Evolutionary conservation across 1,284 basidiomycete genomes (phyloP).

Genomic region (Cutaneotrichosporon spelunceum): DNA sequence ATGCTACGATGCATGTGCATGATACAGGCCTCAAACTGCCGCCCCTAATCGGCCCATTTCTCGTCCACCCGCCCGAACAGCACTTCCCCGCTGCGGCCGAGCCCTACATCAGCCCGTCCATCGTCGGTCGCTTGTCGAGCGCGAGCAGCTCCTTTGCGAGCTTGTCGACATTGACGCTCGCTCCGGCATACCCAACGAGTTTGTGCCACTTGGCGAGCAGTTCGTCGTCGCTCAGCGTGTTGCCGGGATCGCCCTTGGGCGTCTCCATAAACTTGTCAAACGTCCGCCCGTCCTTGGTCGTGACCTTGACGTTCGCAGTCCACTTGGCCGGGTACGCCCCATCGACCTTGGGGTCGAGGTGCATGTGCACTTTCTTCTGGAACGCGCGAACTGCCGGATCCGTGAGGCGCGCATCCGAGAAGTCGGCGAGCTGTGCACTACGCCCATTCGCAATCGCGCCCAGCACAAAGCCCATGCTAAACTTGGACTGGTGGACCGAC

Average conservation of each 20-base stretch:
- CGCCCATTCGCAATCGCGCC: conserved; percentile 10
- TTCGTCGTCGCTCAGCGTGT: conserved; percentile 11
- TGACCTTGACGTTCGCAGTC: conserved; percentile 11
- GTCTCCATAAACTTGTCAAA: conserved; percentile 8
- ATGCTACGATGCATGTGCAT: too few species aligned
- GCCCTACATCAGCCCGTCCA: conserved; percentile 10
- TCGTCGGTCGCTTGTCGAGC: conserved; percentile 9
- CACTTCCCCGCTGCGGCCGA: not conserved
- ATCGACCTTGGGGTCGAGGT: conserved; percentile 9
- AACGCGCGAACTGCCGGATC: conserved; percentile 11
- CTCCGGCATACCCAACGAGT: conserved; percentile 1
- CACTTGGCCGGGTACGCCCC: conserved; percentile 9
- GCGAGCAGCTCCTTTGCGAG: conserved; percentile 6
- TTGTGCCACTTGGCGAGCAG: conserved; percentile 11
- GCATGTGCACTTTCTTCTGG: conserved; percentile 17
- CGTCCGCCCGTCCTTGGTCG: conserved; percentile 10
- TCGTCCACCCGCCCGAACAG: too few species aligned
- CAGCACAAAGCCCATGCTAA: conserved; percentile 13
- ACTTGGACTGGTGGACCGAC: conserved; percentile 13
- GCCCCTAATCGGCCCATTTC: too few species aligned
- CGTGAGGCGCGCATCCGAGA: conserved; percentile 4
- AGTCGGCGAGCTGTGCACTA: conserved; percentile 13
- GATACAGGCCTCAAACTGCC: too few species aligned
- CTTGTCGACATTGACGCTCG: not conserved
- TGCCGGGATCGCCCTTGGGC: conserved; percentile 14